phyloP scores from a whole-genome alignment of 768 basidiomycete genomes.

The Pleurotus tuber-regium region DNA sequence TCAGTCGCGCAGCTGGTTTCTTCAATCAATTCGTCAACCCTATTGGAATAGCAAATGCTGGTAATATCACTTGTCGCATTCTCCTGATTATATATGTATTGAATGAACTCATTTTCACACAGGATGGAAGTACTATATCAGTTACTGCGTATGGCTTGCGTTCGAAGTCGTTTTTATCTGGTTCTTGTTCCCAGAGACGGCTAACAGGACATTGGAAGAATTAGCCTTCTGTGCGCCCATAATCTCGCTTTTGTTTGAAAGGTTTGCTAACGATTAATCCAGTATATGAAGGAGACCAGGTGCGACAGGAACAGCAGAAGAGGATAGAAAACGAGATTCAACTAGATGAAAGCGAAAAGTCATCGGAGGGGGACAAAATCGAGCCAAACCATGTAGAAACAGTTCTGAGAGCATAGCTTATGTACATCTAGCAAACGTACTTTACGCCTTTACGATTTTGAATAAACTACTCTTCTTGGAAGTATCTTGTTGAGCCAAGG shows the following conservation, averaged over 20 bases:
- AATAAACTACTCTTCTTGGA: background rate
- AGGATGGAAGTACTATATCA: slow-evolving; percentile 60
- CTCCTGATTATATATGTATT: too few relatives aligned
- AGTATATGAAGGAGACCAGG: slow-evolving; percentile 48
- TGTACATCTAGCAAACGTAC: too few relatives aligned
- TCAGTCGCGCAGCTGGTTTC: slow-evolving; percentile 50
- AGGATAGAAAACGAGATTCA: slow-evolving; percentile 39
- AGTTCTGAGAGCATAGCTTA: too few relatives aligned
- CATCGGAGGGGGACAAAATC: slow-evolving; percentile 3
- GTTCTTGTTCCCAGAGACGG: slow-evolving; percentile 64
- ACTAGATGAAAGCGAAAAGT: slow-evolving; percentile 19
- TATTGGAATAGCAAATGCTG: slow-evolving; percentile 54
- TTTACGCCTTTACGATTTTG: too few relatives aligned
- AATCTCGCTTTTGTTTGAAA: background rate
- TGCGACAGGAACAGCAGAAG: slow-evolving; percentile 36
- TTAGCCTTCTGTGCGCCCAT: slow-evolving; percentile 50
- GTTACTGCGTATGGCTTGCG: slow-evolving; percentile 48
- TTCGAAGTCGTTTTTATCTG: slow-evolving; percentile 56
- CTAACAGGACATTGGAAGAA: slow-evolving; percentile 52
- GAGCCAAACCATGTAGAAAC: slow-evolving; percentile 10
- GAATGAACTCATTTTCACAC: background rate
- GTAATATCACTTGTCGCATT: too few relatives aligned
- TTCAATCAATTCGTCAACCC: slow-evolving; percentile 71
- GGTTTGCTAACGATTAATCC: background rate
- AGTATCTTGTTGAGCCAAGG: slow-evolving; percentile 1